Evolutionary conservation across 441 rosid species (phyloP).

Genomic region (Croton laevigatus): DNA sequence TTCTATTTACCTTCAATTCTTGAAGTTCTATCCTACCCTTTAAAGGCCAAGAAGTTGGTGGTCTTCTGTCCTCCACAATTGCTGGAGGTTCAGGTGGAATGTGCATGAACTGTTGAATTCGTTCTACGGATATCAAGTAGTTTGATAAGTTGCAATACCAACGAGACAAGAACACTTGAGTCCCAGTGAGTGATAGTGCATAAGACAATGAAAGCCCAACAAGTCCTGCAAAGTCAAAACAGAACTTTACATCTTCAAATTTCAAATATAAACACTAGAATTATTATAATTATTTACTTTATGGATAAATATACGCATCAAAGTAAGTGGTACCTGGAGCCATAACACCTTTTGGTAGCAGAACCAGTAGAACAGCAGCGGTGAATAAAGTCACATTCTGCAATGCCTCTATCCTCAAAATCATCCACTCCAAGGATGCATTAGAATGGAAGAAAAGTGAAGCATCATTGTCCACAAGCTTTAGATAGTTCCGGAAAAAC

Average conservation of each 20-base stretch:
- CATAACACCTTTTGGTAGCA: conserved; percentile 61
- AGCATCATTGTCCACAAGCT: conserved; percentile 70
- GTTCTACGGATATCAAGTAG: conserved; percentile 73
- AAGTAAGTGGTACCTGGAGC: conserved; percentile 49
- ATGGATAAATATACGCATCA: too few species aligned
- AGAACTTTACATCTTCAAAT: neutral
- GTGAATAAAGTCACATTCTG: conserved; percentile 69
- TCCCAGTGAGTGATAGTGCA: conserved; percentile 55
- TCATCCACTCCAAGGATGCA: conserved; percentile 75
- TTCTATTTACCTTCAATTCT: conserved; percentile 53
- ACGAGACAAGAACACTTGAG: conserved; percentile 59
- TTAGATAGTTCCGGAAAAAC: conserved; percentile 54
- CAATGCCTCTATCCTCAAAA: conserved; percentile 63
- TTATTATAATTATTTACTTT: too few species aligned
- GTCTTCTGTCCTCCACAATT: conserved; percentile 53
- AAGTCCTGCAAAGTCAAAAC: conserved; percentile 44
- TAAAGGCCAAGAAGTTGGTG: conserved; percentile 72
- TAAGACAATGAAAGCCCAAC: conserved; percentile 91
- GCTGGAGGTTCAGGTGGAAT: conserved; percentile 74
- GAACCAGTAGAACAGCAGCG: conserved; percentile 65
- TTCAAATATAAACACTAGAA: neutral
- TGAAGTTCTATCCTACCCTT: conserved; percentile 74
- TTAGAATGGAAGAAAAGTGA: conserved; percentile 69
- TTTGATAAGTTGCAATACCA: conserved; percentile 78
- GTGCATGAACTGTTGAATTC: conserved; percentile 86